Conservation (phyloP, 768 basidiomycete species). For the Podaxis carcinomalis region DNA sequence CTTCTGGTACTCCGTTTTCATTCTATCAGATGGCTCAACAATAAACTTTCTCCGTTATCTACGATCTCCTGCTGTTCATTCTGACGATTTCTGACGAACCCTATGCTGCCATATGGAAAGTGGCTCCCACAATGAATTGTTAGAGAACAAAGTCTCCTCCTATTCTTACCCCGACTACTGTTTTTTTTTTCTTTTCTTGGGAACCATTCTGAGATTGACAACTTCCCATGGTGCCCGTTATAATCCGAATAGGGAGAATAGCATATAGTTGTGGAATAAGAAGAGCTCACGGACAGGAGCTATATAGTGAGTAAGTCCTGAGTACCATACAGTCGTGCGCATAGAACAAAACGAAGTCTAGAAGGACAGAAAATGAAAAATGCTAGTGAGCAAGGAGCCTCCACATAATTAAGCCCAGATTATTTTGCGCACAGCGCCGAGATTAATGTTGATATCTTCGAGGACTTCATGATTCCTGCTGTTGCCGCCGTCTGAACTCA, state of each 20-base stretch:
- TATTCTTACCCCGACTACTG: too few relatives aligned
- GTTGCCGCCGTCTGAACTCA: conserved; percentile 24
- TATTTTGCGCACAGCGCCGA: background rate
- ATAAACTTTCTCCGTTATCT: background rate
- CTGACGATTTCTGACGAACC: too few relatives aligned
- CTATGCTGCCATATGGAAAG: too few relatives aligned
- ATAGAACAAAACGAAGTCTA: background rate
- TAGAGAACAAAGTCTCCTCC: too few relatives aligned
- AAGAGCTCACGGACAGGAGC: background rate
- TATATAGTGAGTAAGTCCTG: background rate
- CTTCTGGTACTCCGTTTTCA: background rate
- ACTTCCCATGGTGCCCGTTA: background rate
- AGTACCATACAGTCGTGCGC: background rate
- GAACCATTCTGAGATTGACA: too few relatives aligned
- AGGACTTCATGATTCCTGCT: background rate
- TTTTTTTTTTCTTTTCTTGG: too few relatives aligned
- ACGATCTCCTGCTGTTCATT: background rate
- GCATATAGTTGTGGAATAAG: background rate
- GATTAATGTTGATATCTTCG: background rate
- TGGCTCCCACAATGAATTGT: too few relatives aligned
- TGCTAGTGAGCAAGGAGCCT: background rate
- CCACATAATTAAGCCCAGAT: background rate
- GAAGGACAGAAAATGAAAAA: background rate
- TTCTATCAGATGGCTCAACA: background rate
- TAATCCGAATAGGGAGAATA: background rate